phyloP scores from a whole-genome alignment of 1,284 basidiomycete genomes.

The Violaceomyces palustris region DNA sequence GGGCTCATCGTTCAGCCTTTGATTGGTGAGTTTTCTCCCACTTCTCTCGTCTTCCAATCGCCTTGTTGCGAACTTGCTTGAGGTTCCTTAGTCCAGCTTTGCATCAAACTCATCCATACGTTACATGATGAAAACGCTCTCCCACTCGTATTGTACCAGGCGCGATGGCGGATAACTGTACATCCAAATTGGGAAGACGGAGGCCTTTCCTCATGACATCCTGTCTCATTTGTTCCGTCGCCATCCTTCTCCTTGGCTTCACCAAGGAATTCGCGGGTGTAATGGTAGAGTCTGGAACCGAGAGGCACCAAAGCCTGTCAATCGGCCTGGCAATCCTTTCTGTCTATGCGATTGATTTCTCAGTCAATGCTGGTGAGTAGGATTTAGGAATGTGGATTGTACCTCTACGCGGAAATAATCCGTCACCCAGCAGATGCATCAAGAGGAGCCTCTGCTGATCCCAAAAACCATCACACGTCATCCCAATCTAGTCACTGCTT shows the following conservation, averaged over 20 bases:
- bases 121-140: background rate
- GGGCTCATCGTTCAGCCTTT: constrained; percentile 53
- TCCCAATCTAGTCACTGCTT: constrained; percentile 69
- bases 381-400: background rate
- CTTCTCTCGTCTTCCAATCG: too few relatives aligned
- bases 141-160: constrained; percentile 18
- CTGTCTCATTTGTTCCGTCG: constrained; percentile 38
- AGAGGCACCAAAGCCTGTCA: constrained; percentile 56
- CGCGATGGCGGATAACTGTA: constrained; percentile 50
- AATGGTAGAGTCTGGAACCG: constrained; percentile 6
- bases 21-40: constrained; percentile 34
- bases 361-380: constrained; percentile 66
- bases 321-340: constrained; percentile 75
- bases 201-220: constrained; percentile 52
- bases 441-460: too few relatives aligned
- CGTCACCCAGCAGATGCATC: too few relatives aligned
- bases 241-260: constrained; percentile 50
- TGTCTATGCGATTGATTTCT: constrained; percentile 87
- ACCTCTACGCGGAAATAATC: background rate
- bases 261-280: constrained; percentile 39
- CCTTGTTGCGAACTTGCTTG: too few relatives aligned
- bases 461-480: too few relatives aligned
- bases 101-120: background rate
- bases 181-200: constrained; percentile 49
- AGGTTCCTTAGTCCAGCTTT: too few relatives aligned